A percentile compares a stretch with the other conserved stretches of the same genome.
These are phyloP conservation scores for Crithidia expoeki DNA, from an alignment of 208 protist genomes.

Conservation along the genomic window DNA sequence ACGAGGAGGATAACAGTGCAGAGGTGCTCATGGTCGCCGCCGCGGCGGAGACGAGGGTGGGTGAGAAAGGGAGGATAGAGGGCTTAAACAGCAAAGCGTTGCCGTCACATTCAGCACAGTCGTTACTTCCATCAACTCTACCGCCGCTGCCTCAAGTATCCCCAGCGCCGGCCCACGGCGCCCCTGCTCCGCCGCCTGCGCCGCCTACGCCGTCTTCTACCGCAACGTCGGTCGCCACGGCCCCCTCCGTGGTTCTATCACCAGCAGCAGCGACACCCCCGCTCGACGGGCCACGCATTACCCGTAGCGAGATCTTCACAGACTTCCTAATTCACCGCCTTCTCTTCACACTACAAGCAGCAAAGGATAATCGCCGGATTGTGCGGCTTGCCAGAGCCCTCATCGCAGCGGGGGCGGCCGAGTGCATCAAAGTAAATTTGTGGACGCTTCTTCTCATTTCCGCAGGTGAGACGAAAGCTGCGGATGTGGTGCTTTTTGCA, in stretches of 20 bases:
- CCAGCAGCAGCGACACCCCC: neutral
- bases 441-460: slow-evolving; percentile 80
- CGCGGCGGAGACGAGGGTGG: neutral
- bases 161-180: too few species aligned
- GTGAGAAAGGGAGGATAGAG: neutral
- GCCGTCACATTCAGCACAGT: too few species aligned
- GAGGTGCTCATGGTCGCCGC: slow-evolving; percentile 1
- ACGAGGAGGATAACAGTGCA: slow-evolving; percentile 14
- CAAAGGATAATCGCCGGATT: slow-evolving; percentile 53
- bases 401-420: slow-evolving; percentile 33
- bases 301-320: slow-evolving; percentile 2
- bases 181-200: neutral
- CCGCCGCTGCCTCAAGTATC: neutral
- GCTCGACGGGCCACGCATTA: neutral
- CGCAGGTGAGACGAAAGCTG: slow-evolving; percentile 55
- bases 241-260: too few species aligned
- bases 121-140: neutral
- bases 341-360: slow-evolving; percentile 58
- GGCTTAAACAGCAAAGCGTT: neutral
- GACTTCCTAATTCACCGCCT: slow-evolving; percentile 44
- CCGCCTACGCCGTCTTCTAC: neutral
- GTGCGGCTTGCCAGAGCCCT: slow-evolving; percentile 51
- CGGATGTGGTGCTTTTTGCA: slow-evolving; percentile 61
- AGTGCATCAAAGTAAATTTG: slow-evolving; percentile 40
- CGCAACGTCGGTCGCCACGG: too few species aligned